phyloP scores from a whole-genome alignment of 106 monocot species.

The Xerophyta viscosa region DNA sequence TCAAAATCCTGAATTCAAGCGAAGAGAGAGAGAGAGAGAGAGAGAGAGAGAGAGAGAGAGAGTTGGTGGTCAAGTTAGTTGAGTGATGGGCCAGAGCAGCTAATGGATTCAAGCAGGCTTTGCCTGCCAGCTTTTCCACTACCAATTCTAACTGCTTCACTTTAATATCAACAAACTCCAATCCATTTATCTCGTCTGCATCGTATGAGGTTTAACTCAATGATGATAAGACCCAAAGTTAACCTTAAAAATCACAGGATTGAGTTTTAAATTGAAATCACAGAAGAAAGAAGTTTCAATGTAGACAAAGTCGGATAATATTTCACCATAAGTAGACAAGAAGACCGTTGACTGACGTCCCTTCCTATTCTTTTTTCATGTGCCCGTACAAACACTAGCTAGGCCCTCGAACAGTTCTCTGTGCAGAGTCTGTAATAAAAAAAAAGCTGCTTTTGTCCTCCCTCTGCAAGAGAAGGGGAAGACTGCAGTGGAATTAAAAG shows the following conservation, averaged over 20 bases:
- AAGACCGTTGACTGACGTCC: neutral
- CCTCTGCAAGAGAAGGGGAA: no score
- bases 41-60: neutral
- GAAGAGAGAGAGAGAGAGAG: neutral
- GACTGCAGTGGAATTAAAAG: neutral
- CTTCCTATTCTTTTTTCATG: neutral
- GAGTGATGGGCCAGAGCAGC: neutral
- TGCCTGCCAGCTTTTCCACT: neutral
- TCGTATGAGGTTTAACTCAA: neutral
- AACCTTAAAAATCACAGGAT: neutral
- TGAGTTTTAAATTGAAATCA: no score
- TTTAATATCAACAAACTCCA: constrained; percentile 1
- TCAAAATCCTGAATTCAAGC: neutral
- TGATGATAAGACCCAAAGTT: neutral
- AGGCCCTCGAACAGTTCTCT: neutral
- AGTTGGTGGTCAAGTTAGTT: neutral
- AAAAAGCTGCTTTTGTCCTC: no score
- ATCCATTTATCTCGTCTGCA: neutral
- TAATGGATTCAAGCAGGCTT: neutral
- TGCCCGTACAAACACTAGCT: no score
- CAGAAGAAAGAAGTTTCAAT: no score
- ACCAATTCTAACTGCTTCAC: constrained; percentile 1
- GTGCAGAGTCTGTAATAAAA: neutral
- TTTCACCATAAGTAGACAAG: neutral
- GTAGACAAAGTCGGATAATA: neutral